Conservation (phyloP, 169 alveolate genomes). For the Cyclospora cayetanensis region DNA sequence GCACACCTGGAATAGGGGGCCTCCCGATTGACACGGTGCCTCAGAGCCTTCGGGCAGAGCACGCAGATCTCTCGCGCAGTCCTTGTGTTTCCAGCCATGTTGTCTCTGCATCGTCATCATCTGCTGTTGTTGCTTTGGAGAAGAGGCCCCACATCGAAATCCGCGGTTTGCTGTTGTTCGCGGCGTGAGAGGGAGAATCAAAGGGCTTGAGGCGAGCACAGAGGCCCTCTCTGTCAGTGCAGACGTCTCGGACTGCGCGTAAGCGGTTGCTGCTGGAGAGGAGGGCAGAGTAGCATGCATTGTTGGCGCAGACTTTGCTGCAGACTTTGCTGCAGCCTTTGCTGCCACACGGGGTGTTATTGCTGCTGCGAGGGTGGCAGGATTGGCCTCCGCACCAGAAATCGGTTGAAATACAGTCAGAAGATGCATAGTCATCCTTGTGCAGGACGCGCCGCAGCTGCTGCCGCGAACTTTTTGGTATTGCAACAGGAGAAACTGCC, state of each 20-base stretch:
- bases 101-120: background rate
- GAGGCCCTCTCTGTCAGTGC: background rate
- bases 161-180: background rate
- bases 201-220: background rate
- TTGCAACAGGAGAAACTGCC: background rate
- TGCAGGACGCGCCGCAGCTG: background rate
- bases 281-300: background rate
- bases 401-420: background rate
- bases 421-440: background rate
- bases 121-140: constrained; percentile 29
- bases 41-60: too few relatives aligned
- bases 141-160: background rate
- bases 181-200: constrained; percentile 26
- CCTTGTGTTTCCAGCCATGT: background rate
- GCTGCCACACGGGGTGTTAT: background rate
- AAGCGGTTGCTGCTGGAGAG: constrained; percentile 38
- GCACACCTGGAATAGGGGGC: background rate
- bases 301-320: background rate
- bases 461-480: constrained; percentile 12
- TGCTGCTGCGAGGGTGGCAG: background rate
- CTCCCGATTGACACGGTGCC: too few relatives aligned
- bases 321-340: background rate
- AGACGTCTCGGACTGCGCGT: constrained; percentile 13
- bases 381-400: background rate
- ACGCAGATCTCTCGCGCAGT: background rate